Percentiles rank a stretch among this genome's conserved stretches.
These are phyloP conservation scores for Rhododendron griersonianum DNA, from an alignment of 148 eudicot species.

Conservation along the genomic window DNA sequence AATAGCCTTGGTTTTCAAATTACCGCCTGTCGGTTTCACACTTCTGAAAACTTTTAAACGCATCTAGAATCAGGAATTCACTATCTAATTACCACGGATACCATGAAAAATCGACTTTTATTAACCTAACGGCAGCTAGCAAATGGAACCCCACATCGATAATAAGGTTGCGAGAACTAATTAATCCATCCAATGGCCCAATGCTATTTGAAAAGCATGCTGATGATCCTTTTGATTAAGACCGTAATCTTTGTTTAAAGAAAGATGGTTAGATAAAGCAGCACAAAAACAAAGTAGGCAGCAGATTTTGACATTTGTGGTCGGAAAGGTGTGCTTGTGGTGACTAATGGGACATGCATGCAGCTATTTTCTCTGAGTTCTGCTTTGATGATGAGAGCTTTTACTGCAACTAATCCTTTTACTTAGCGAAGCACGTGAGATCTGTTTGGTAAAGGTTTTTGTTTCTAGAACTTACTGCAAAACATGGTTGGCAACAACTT, in stretches of 20 bases:
- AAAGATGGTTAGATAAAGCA: not conserved
- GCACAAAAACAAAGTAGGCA: slow-evolving; percentile 1
- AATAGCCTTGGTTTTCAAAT: not conserved
- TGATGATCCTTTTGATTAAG: slow-evolving; percentile 3
- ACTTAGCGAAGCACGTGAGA: not conserved
- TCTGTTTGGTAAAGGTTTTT: not conserved
- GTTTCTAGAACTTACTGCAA: not conserved
- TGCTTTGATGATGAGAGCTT: not conserved
- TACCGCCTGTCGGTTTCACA: not conserved
- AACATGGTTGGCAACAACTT: not conserved
- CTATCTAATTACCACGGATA: not conserved
- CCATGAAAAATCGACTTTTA: not conserved
- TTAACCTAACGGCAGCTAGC: slow-evolving; percentile 1
- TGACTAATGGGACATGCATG: slow-evolving; percentile 22
- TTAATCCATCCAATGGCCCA: slow-evolving; percentile 3
- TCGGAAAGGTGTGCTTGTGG: not conserved
- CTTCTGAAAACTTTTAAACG: not conserved
- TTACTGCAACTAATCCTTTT: not conserved
- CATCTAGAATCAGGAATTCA: not conserved
- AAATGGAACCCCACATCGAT: not conserved
- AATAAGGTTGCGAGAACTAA: not conserved
- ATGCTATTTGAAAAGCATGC: not conserved
- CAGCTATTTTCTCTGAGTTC: slow-evolving; percentile 17
- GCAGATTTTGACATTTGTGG: slow-evolving; percentile 5
- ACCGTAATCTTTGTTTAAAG: not conserved